A percentile compares a stretch with the other conserved stretches of the same genome.
phyloP scores from a whole-genome alignment of 257 asterid genomes.

The Solanum arcanum region DNA sequence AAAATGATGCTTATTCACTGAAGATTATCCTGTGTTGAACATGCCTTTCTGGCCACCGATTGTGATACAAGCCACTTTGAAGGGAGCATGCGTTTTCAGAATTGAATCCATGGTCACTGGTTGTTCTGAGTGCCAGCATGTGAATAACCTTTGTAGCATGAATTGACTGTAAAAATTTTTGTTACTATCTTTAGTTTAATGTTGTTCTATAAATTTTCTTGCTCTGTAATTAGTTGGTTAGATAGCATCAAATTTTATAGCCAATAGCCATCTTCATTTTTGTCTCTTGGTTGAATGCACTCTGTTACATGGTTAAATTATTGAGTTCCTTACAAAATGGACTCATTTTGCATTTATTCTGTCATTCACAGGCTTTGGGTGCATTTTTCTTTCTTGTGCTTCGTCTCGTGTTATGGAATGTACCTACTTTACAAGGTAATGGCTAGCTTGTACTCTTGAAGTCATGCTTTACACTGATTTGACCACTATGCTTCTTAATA shows the following conservation, averaged over 20 bases:
- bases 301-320: not conserved
- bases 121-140: not conserved
- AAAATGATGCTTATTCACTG: not conserved
- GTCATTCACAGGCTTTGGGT: conserved; percentile 87
- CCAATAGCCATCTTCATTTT: not conserved
- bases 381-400: conserved; percentile 68
- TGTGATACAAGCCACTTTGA: not conserved
- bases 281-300: not conserved
- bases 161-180: not conserved
- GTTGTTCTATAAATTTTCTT: not conserved
- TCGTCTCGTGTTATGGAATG: conserved; percentile 67
- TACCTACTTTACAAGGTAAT: conserved; percentile 79
- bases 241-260: not conserved
- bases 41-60: not conserved
- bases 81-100: not conserved
- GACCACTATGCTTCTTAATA: not conserved
- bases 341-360: not conserved
- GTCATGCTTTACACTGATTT: not conserved
- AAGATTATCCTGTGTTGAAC: not conserved
- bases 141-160: not conserved
- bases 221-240: not conserved
- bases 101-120: not conserved
- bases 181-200: not conserved
- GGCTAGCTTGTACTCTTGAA: not conserved
- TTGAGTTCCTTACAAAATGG: not conserved